phyloP scores from a whole-genome alignment of 2,329 filamentous ascomycete species.

The Cryphonectria radicalis region DNA sequence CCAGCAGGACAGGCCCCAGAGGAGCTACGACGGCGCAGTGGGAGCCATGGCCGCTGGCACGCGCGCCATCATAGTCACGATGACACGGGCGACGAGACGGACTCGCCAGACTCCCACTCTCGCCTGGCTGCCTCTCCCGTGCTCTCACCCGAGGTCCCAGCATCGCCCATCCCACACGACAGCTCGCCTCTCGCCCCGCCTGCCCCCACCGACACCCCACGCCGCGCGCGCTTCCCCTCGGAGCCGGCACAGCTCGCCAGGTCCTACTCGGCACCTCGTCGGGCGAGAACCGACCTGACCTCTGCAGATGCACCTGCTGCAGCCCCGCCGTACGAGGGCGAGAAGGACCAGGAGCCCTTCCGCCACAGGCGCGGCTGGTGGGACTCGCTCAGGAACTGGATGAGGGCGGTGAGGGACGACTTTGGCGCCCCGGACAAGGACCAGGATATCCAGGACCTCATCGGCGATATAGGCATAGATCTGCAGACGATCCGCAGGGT shows the following conservation, averaged over 20 bases:
- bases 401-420: constrained; percentile 15
- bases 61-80: not conserved
- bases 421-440: constrained; percentile 20
- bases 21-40: not conserved
- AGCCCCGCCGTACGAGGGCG: not conserved
- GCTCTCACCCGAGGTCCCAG: not conserved
- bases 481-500: constrained; percentile 23
- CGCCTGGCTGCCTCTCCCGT: not conserved
- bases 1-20: not conserved
- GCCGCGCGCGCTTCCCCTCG: constrained; percentile 18
- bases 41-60: not conserved
- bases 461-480: constrained; percentile 29
- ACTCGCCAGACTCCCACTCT: not conserved
- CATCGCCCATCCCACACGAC: not conserved
- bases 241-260: constrained; percentile 8
- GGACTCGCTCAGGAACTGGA: constrained; percentile 25
- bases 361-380: constrained; percentile 21
- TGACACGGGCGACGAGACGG: not conserved
- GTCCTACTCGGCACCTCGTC: constrained; percentile 18
- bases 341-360: constrained; percentile 25
- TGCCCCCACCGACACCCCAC: not conserved
- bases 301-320: not conserved
- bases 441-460: constrained; percentile 27
- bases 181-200: not conserved
- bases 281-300: constrained; percentile 7